These are phyloP conservation scores for Flaveria robusta DNA, from an alignment of 129 eudicot genomes.

Conservation along the genomic window DNA sequence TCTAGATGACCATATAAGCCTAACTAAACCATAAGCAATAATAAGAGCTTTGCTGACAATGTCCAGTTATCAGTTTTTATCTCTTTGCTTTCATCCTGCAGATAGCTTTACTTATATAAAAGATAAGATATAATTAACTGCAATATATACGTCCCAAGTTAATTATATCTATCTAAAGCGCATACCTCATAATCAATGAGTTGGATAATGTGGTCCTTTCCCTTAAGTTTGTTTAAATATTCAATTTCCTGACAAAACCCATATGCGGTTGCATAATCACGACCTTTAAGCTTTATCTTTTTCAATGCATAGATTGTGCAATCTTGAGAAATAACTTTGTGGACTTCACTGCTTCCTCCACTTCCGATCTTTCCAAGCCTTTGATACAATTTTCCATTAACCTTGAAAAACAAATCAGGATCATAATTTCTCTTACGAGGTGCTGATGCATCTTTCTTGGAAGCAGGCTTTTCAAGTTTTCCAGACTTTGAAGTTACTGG, in stretches of 20 bases:
- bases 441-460: slow-evolving; percentile 58
- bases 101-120: background rate
- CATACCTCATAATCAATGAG: slow-evolving; percentile 94
- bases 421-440: slow-evolving; percentile 74
- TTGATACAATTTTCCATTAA: slow-evolving; percentile 91
- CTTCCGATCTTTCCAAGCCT: slow-evolving; percentile 99
- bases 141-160: background rate
- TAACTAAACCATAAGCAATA: background rate
- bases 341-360: slow-evolving; percentile 99
- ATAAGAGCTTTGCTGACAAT: background rate
- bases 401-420: slow-evolving; percentile 88
- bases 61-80: background rate
- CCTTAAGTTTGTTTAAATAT: slow-evolving; percentile 78
- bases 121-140: background rate
- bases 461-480: slow-evolving; percentile 55
- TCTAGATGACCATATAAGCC: slow-evolving; percentile 7
- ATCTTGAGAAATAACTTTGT: slow-evolving; percentile 92
- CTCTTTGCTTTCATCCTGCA: background rate
- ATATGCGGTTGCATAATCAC: slow-evolving; percentile 94
- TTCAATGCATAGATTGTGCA: slow-evolving; percentile 94
- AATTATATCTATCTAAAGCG: slow-evolving; percentile 25
- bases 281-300: slow-evolving; percentile 97
- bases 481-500: slow-evolving; percentile 54
- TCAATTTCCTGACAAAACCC: slow-evolving; percentile 98
- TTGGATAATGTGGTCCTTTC: slow-evolving; percentile 87